phyloP scores from a whole-genome alignment of 345 rosid genomes.

The Passiflora organensis region DNA sequence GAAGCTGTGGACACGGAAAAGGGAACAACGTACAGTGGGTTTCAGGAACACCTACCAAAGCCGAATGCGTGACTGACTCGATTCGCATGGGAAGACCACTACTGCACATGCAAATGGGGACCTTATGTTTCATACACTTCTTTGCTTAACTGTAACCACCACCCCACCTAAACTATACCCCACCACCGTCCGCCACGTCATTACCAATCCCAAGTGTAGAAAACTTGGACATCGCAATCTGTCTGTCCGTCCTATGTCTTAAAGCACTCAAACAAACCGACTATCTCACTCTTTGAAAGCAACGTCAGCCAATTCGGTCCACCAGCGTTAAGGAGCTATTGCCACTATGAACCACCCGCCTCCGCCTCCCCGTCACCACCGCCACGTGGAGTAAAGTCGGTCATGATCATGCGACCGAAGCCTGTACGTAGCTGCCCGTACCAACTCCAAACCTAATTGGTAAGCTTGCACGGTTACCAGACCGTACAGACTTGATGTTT shows the following conservation, averaged over 20 bases:
- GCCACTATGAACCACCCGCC: background rate
- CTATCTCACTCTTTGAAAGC: background rate
- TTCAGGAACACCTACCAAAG: too few species aligned
- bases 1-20: too few species aligned
- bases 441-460: conserved; percentile 21
- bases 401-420: conserved; percentile 29
- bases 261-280: conserved; percentile 31
- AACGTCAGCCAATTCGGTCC: conserved; percentile 4
- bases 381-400: conserved; percentile 46
- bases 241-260: background rate
- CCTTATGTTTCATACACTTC: conserved; percentile 15
- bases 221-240: conserved; percentile 7
- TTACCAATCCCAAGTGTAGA: background rate
- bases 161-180: conserved; percentile 17
- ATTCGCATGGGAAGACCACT: conserved; percentile 2
- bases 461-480: conserved; percentile 13
- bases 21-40: too few species aligned
- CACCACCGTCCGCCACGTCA: background rate
- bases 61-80: conserved; percentile 10
- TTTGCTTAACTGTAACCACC: conserved; percentile 15
- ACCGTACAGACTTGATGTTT: background rate
- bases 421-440: conserved; percentile 23
- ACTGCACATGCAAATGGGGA: conserved; percentile 28
- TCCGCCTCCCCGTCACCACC: conserved; percentile 1
- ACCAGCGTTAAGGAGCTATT: conserved; percentile 4